Conservation (phyloP, 768 basidiomycete species). For the Tremella fuciformis region DNA sequence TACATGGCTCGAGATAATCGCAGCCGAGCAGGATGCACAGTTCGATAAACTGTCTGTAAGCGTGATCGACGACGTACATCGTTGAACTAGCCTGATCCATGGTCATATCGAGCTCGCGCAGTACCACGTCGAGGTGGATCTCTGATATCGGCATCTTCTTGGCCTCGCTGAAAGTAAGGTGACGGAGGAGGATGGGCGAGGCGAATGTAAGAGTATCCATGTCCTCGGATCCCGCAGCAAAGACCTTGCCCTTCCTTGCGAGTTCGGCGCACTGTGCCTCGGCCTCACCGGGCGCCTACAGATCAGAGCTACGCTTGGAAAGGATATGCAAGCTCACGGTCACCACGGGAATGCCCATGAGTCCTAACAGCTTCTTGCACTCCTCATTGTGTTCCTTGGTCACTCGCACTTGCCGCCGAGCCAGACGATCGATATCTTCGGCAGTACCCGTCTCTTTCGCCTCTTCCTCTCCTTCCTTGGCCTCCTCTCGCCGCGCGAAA, state of each 20-base stretch:
- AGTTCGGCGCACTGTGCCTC: slow-evolving; percentile 99
- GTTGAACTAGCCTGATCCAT: slow-evolving; percentile 71
- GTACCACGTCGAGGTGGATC: slow-evolving; percentile 73
- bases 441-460: slow-evolving; percentile 90
- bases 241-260: slow-evolving; percentile 94
- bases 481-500: slow-evolving; percentile 84
- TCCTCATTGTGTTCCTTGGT: slow-evolving; percentile 96
- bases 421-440: slow-evolving; percentile 87
- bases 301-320: slow-evolving; percentile 4
- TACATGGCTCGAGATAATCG: slow-evolving; percentile 98
- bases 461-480: slow-evolving; percentile 90
- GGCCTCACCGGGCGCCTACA: slow-evolving; percentile 95
- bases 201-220: slow-evolving; percentile 99
- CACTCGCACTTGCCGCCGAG: slow-evolving; percentile 87
- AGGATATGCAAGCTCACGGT: slow-evolving; percentile 60
- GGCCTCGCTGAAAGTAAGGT: slow-evolving; percentile 96
- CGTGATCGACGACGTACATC: not conserved
- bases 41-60: slow-evolving; percentile 73
- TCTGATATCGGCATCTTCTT: slow-evolving; percentile 95
- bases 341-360: slow-evolving; percentile 97
- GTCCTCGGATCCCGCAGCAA: slow-evolving; percentile 96
- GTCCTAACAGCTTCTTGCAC: slow-evolving; percentile 73
- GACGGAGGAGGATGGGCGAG: slow-evolving; percentile 85
- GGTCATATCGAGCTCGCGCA: slow-evolving; percentile 85
- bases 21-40: slow-evolving; percentile 94